These are phyloP conservation scores for Hypholoma fasciculare DNA, from an alignment of 768 basidiomycete genomes.

Conservation along the genomic window DNA sequence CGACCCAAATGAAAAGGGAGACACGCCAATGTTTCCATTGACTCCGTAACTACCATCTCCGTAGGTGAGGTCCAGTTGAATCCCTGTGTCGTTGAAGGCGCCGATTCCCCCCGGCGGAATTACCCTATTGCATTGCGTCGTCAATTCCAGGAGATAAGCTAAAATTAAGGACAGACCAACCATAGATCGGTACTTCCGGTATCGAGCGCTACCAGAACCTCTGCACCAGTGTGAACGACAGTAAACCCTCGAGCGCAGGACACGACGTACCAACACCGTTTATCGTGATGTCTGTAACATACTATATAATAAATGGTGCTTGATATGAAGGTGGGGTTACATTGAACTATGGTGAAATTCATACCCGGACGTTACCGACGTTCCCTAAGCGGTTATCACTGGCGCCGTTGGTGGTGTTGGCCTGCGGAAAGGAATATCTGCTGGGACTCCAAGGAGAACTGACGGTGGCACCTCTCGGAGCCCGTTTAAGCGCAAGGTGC, in stretches of 20 bases:
- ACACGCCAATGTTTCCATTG: constrained; percentile 31
- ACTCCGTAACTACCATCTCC: constrained; percentile 37
- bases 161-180: constrained; percentile 17
- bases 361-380: constrained; percentile 15
- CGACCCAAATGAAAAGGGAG: constrained; percentile 30
- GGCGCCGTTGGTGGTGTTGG: not conserved
- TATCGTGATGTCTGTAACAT: constrained; percentile 31
- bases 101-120: constrained; percentile 33
- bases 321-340: not conserved
- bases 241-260: not conserved
- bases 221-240: constrained; percentile 7
- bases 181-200: constrained; percentile 40
- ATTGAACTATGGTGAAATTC: not conserved
- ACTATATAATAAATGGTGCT: constrained; percentile 14
- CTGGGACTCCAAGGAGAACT: not conserved
- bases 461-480: not conserved
- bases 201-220: constrained; percentile 33
- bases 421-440: not conserved
- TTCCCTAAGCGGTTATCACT: constrained; percentile 13
- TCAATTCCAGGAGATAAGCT: not conserved
- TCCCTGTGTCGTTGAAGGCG: constrained; percentile 30
- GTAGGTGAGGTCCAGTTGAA: constrained; percentile 26
- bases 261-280: constrained; percentile 18
- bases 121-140: constrained; percentile 24
- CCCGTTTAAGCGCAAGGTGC: not conserved